Percentiles rank a stretch among this genome's conserved stretches.
Conservation (phyloP, 2,329 filamentous ascomycete genomes). For the Trichoderma sp. region DNA sequence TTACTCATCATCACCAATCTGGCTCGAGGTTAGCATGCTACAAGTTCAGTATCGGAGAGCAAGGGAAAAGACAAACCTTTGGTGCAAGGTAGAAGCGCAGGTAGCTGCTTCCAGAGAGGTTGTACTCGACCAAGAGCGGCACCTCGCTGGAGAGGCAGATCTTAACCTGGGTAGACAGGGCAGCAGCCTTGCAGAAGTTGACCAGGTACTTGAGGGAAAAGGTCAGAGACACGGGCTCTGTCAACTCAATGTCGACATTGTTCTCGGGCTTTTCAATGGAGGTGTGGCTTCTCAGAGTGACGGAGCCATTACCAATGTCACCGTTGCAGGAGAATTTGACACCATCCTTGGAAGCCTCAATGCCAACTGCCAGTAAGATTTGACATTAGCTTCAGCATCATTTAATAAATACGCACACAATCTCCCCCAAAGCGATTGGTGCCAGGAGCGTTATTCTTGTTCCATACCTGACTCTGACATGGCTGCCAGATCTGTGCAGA, state of each 20-base stretch:
- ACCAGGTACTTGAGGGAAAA: constrained; percentile 99
- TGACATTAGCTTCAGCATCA: constrained; percentile 19
- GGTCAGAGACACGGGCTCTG: constrained; percentile 88
- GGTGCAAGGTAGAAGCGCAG: constrained; percentile 96
- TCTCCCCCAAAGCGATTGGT: not conserved
- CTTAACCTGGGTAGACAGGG: constrained; percentile 77
- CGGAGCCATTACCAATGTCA: constrained; percentile 93
- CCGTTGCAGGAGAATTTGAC: constrained; percentile 92
- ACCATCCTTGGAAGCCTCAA: constrained; percentile 95
- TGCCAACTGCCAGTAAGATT: constrained; percentile 62
- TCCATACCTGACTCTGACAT: constrained; percentile 87
- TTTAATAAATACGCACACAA: not conserved
- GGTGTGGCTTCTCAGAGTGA: constrained; percentile 84
- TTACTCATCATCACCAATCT: constrained; percentile 44
- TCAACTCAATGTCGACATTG: constrained; percentile 85
- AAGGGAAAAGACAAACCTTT: constrained; percentile 63
- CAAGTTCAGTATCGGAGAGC: not conserved
- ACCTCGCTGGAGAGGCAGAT: constrained; percentile 96
- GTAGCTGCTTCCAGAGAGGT: constrained; percentile 76
- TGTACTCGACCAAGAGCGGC: constrained; percentile 91
- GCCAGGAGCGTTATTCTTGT: not conserved
- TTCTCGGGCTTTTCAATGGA: constrained; percentile 85
- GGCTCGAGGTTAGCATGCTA: not conserved
- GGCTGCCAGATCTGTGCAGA: constrained; percentile 86
- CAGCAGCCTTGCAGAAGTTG: constrained; percentile 99